Conservation (phyloP, 495 filamentous ascomycete species). For the Ramalina peruviana region DNA sequence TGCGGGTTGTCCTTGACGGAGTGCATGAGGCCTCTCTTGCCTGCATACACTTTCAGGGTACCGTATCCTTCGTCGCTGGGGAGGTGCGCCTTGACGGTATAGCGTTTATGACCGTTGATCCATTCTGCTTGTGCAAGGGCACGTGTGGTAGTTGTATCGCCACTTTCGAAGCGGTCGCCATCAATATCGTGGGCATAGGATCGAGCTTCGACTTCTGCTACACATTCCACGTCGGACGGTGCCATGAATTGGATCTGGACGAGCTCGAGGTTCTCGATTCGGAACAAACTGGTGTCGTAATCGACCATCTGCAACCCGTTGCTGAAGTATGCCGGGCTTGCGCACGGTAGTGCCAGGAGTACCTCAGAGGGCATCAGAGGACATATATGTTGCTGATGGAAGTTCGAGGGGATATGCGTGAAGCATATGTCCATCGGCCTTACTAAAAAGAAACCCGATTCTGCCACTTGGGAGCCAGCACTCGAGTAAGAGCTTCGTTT, state of each 20-base stretch:
- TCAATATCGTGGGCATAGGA: conserved; percentile 69
- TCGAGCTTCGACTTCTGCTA: conserved; percentile 81
- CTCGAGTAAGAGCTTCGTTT: conserved; percentile 62
- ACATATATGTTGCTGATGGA: conserved; percentile 82
- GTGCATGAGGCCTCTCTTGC: conserved; percentile 89
- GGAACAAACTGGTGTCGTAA: conserved; percentile 77
- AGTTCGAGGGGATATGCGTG: conserved; percentile 79
- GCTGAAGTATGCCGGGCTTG: conserved; percentile 80
- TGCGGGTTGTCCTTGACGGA: conserved; percentile 89
- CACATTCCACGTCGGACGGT: conserved; percentile 78
- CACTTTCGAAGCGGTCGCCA: conserved; percentile 87
- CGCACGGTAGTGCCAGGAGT: conserved; percentile 69
- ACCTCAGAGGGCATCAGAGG: conserved; percentile 74
- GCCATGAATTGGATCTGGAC: conserved; percentile 78
- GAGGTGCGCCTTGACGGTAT: conserved; percentile 80
- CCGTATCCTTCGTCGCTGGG: conserved; percentile 83
- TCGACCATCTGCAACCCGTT: conserved; percentile 63
- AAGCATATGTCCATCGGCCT: conserved; percentile 81
- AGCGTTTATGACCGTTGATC: conserved; percentile 73
- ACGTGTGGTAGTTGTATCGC: conserved; percentile 64
- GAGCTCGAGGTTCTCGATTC: conserved; percentile 83
- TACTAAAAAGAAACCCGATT: conserved; percentile 82
- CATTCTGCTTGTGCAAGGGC: conserved; percentile 87
- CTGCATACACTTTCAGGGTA: conserved; percentile 85
- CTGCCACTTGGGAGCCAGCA: conserved; percentile 50